Percentiles rank a stretch among this genome's conserved stretches.
Evolutionary conservation across 2,329 filamentous ascomycete species (phyloP).

Genomic region (Aspergillus sp.): DNA sequence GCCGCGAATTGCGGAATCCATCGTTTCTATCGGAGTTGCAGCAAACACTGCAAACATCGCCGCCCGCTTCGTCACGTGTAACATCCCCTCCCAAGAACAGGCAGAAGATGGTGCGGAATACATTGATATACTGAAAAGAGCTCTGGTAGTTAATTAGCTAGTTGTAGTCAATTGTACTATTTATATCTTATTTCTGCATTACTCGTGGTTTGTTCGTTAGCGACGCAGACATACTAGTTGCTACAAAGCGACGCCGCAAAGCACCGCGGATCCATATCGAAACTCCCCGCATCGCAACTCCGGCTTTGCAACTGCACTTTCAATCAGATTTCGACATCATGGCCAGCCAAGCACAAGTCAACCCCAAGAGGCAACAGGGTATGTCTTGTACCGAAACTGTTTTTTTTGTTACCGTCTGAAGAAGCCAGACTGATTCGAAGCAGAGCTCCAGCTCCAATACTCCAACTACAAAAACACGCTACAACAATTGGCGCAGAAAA

Average conservation of each 20-base stretch:
- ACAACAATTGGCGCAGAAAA: slow-evolving; percentile 92
- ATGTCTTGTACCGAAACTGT: slow-evolving; percentile 12
- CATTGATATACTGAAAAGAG: too few species aligned
- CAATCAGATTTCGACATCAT: slow-evolving; percentile 28
- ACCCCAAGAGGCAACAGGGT: slow-evolving; percentile 52
- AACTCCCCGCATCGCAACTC: slow-evolving; percentile 37
- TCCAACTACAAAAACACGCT: slow-evolving; percentile 67
- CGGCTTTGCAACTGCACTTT: slow-evolving; percentile 31
- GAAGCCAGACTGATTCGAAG: slow-evolving; percentile 13
- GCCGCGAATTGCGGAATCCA: neutral
- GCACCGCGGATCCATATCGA: slow-evolving; percentile 17
- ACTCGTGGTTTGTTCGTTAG: too few species aligned
- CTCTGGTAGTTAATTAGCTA: too few species aligned
- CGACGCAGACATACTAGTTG: too few species aligned
- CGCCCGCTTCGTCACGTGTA: neutral
- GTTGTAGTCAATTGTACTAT: too few species aligned
- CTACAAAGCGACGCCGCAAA: neutral
- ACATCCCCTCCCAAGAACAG: neutral
- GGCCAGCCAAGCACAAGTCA: slow-evolving; percentile 45
- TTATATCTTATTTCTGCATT: too few species aligned
- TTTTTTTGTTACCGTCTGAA: neutral
- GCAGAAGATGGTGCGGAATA: neutral
- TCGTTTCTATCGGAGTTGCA: slow-evolving; percentile 2
- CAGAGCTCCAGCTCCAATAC: slow-evolving; percentile 54
- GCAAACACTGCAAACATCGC: slow-evolving; percentile 5